Base-by-base conservation (phyloP, 352 stramenopile genomes). In the Globisporangium cystogenes region DNA sequence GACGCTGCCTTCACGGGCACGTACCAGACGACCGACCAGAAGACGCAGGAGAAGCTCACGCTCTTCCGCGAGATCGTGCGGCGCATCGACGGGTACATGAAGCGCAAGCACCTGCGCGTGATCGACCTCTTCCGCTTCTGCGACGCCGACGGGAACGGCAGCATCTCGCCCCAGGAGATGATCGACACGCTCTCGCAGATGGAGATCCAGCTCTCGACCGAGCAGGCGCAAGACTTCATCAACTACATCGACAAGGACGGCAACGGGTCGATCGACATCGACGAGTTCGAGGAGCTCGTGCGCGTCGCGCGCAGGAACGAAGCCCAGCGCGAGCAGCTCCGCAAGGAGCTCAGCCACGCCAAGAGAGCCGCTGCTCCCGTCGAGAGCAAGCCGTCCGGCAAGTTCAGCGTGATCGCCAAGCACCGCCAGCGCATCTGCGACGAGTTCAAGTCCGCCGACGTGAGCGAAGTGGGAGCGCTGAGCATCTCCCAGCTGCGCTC, bases 51-150 rank as follows among this genome's bases (percentile, higher is more conserved):
- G 54, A 85, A 86, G 26, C 64, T 84, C 42, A 70, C 72, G 6
- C 53, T 94, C 51, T 82, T 94, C 29, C 76, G 76, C 50, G 74
- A 87, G 31, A 75, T 94, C 31, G 82, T 91, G 16, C 67, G 80
- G 45, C 83, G 81, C 16, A 94, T 94, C 48, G 83, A 92, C 52
- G 71, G 64, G 35, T 89, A 91, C 70, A 87, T 94, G 68, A 88
- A 87, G 58, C 79, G 82, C 43, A 94, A 92, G 61, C 83, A 75
- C 11, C 61, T 94, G 23, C 82, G 80, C 10, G 80, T 92, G 29
- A 90, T 92, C 62, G 84, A 92, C 45, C 67, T 94, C 21, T 92
- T 92, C 55, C 81, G 79, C n/a, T 92, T 88, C 49, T 94, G 81
- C 24, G 83, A 94, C 46, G 72, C 79, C 2, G 82, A 94, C 43